Percentiles rank a stretch among this genome's conserved stretches.
Conservation (phyloP, 495 filamentous ascomycete species). For the Penicillium turbatum region DNA sequence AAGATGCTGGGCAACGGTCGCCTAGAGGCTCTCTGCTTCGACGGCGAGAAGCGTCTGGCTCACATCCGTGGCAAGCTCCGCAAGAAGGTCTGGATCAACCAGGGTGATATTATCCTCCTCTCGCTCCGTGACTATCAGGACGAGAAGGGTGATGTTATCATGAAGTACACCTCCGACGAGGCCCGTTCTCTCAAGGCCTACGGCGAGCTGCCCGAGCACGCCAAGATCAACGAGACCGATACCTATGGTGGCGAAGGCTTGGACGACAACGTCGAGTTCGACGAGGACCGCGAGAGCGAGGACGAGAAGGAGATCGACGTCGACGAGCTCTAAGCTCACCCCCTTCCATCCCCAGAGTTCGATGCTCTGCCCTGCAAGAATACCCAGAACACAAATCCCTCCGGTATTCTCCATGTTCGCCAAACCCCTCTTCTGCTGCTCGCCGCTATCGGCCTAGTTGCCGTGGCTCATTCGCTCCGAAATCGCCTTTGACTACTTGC, state of each 20-base stretch:
- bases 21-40: slow-evolving; percentile 94
- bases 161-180: slow-evolving; percentile 98
- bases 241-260: slow-evolving; percentile 68
- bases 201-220: slow-evolving; percentile 92
- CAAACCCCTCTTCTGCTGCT: slow-evolving; percentile 20
- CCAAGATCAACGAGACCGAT: slow-evolving; percentile 99
- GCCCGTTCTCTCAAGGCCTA: slow-evolving; percentile 91
- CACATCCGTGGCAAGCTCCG: slow-evolving; percentile 79
- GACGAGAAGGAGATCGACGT: slow-evolving; percentile 58
- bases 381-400: slow-evolving; percentile 26
- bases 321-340: slow-evolving; percentile 51
- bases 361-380: slow-evolving; percentile 38
- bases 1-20: slow-evolving; percentile 99
- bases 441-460: slow-evolving; percentile 19
- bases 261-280: slow-evolving; percentile 59
- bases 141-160: slow-evolving; percentile 97
- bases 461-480: slow-evolving; percentile 15
- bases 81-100: slow-evolving; percentile 99
- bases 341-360: slow-evolving; percentile 23
- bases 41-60: slow-evolving; percentile 64
- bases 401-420: slow-evolving; percentile 28
- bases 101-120: slow-evolving; percentile 96
- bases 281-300: slow-evolving; percentile 54
- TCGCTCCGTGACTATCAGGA: slow-evolving; percentile 98
- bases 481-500: slow-evolving; percentile 9